These are phyloP conservation scores for Lolium multiflorum DNA, from an alignment of 176 grass and related monocot genomes.

Conservation along the genomic window DNA sequence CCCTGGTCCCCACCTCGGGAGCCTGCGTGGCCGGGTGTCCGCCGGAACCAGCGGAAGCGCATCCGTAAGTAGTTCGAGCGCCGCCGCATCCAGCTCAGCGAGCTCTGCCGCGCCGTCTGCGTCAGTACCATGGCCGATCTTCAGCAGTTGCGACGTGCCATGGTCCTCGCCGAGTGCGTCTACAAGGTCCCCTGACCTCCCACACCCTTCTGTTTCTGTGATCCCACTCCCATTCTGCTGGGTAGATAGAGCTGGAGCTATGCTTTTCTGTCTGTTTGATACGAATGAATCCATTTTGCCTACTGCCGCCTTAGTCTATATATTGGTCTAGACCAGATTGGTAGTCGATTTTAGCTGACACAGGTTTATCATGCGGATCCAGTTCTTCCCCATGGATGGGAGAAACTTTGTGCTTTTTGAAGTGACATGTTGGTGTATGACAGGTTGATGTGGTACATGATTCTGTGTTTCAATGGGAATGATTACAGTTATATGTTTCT, in stretches of 20 bases:
- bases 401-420: too few species aligned
- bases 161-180: slow-evolving; percentile 93
- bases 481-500: too few species aligned
- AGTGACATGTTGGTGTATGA: too few species aligned
- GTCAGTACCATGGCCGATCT: slow-evolving; percentile 84
- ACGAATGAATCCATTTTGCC: background rate
- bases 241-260: background rate
- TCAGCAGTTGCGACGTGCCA: slow-evolving; percentile 85
- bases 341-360: too few species aligned
- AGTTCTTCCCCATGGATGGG: too few species aligned
- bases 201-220: background rate
- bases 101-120: slow-evolving; percentile 77
- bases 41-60: slow-evolving; percentile 55
- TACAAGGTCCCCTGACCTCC: slow-evolving; percentile 69
- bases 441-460: too few species aligned
- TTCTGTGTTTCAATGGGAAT: too few species aligned
- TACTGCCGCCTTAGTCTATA: too few species aligned
- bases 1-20: slow-evolving; percentile 50
- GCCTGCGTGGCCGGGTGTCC: slow-evolving; percentile 50
- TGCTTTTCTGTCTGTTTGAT: slow-evolving; percentile 1
- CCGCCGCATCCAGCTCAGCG: slow-evolving; percentile 51
- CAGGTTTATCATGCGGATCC: too few species aligned
- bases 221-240: background rate
- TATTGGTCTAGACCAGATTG: too few species aligned
- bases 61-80: slow-evolving; percentile 73